Evolutionary conservation across 768 basidiomycete species (phyloP), one percentile per base, ranked within the genome.

Genomic region (Phlebiopsis flavidoalba): DNA sequence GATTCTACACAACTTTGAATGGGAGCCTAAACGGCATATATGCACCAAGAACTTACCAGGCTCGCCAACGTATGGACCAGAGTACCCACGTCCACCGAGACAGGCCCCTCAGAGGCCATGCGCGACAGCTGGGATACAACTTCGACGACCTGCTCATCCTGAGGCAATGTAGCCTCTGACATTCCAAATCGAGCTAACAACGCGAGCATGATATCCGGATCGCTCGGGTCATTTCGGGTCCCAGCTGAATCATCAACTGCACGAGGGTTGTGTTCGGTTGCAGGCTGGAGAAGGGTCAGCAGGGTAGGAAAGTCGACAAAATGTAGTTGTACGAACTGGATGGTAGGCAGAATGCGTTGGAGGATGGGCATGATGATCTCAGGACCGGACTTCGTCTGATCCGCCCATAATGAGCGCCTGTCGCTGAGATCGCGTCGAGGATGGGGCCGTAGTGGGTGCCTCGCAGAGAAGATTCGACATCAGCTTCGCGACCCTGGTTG

Each of bases 381-480:
- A 21, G 83, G 80, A 26, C 91, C 93, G 69, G 89, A 89, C 75
- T 92, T 93, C 57, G 85, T 79, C 71, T 91, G 88, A 24, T 84
- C 84, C 53, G 92, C 86, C n/a, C 12, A 81, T 76, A 49, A 94
- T 83, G 52, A 94, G 79, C 35, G 85, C 85, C 67, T 91, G 86
- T 19, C 90, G 83, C 72, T 93, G 91, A 7, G 80, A n/a, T 73
- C 26, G 82, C 77, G 69, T 92, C 91, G 62, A 94, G 74, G 36
- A 88, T 75, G 52, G 91, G 88, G 21, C 83, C 74, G 64, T 93
- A 47, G 79, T 72, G n/a, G 83, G 80, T 3, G 82, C 75, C 70
- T 91, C 87, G 37, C 82, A 87, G 63, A 95, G 80, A 60, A 95
- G 78, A 71, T 93, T 93, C 52, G 86, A 79, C 77, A 95, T 81